Percentiles rank a stretch among this genome's conserved stretches.
These are phyloP conservation scores for Acanthamoeba healyi DNA, from an alignment of 208 protist species.

Conservation along the genomic window DNA sequence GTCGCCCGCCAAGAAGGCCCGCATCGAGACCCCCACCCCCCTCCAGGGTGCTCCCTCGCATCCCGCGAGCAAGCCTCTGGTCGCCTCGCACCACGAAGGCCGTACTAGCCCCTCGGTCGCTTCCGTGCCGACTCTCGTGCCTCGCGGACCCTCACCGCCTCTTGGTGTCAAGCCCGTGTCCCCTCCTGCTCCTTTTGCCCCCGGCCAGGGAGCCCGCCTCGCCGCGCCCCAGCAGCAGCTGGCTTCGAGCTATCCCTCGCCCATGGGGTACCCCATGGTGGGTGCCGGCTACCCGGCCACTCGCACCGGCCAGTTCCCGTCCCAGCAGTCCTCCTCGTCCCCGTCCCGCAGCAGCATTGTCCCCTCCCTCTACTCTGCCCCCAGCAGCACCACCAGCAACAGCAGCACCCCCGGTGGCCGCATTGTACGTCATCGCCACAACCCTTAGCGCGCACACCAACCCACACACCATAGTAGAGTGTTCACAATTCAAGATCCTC, in stretches of 20 bases:
- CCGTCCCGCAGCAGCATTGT: background rate
- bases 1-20: slow-evolving; percentile 16
- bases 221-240: background rate
- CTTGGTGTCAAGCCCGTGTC: background rate
- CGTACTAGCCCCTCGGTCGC: background rate
- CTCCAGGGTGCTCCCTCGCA: background rate
- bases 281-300: background rate
- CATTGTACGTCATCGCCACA: background rate
- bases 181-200: background rate
- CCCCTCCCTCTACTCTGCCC: slow-evolving; percentile 16
- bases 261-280: background rate
- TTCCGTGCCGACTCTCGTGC: background rate
- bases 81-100: background rate
- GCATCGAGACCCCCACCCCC: background rate
- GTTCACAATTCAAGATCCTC: no score
- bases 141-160: background rate
- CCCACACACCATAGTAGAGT: no score
- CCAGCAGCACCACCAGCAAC: background rate
- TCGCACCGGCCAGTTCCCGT: background rate
- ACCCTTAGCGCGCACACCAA: background rate
- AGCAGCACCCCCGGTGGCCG: background rate
- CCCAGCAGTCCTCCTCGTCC: background rate
- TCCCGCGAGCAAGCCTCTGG: background rate
- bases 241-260: background rate
- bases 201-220: no score